Conservation (phyloP, 768 basidiomycete genomes). For the Kwoniella shandongensis region DNA sequence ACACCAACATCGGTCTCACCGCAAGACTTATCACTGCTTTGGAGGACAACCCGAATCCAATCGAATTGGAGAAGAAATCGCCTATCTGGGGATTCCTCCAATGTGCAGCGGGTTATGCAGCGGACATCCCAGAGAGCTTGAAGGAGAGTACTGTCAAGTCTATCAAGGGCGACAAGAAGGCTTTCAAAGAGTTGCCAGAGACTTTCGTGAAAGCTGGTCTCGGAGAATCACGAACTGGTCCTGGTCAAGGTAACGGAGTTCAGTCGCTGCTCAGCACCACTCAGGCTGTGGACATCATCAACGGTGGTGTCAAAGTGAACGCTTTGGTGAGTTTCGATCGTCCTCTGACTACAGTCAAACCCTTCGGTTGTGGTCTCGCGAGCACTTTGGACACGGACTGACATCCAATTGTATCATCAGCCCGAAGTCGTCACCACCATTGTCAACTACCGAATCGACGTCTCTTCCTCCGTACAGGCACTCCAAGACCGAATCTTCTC, state of each 20-base stretch:
- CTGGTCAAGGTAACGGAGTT: constrained; percentile 22
- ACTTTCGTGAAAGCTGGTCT: constrained; percentile 12
- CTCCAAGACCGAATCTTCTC: constrained; percentile 30
- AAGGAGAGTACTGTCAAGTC: constrained; percentile 20
- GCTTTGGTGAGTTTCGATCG: constrained; percentile 57
- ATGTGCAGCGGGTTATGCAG: constrained; percentile 65
- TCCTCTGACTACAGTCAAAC: background rate
- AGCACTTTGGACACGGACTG: background rate
- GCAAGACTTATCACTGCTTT: constrained; percentile 66
- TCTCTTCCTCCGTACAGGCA: constrained; percentile 34
- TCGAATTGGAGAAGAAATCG: constrained; percentile 40
- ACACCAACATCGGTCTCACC: constrained; percentile 65
- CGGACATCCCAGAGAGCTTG: constrained; percentile 62
- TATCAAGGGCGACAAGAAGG: constrained; percentile 17
- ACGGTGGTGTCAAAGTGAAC: constrained; percentile 62
- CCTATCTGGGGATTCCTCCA: constrained; percentile 56
- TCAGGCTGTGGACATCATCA: constrained; percentile 69
- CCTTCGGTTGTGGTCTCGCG: too few species aligned
- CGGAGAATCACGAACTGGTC: constrained; percentile 4
- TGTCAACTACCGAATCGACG: constrained; percentile 49
- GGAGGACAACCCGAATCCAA: constrained; percentile 62
- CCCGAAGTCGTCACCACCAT: constrained; percentile 44
- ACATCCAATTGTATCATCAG: constrained; percentile 1
- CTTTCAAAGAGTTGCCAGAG: constrained; percentile 19
- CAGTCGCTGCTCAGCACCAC: constrained; percentile 55